Evolutionary conservation across 371 early-diverging fungal genomes (phyloP).

Genomic region (Zopfochytrium polystomum): DNA sequence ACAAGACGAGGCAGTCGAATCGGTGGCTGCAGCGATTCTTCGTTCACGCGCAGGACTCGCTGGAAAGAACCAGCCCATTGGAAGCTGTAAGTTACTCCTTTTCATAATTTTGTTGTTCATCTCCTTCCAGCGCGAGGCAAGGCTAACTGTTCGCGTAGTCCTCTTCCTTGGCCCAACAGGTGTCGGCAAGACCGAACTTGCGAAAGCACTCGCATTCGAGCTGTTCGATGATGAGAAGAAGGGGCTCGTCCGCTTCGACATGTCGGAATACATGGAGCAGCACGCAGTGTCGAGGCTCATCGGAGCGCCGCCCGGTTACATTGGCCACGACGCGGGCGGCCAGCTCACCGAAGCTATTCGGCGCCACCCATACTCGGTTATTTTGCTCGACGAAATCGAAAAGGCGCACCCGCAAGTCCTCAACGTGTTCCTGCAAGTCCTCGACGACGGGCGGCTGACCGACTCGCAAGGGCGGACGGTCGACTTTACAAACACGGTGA

Average conservation of each 20-base stretch:
- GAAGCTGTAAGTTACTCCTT: constrained; percentile 30
- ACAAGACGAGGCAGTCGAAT: constrained; percentile 71
- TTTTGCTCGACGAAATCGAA: constrained; percentile 83
- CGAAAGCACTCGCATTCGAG: constrained; percentile 72
- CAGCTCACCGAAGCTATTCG: constrained; percentile 76
- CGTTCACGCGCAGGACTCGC: constrained; percentile 71
- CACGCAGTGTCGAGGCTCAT: constrained; percentile 72
- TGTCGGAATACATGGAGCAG: constrained; percentile 80
- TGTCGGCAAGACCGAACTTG: constrained; percentile 82
- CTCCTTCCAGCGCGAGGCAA: too few species aligned
- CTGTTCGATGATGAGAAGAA: constrained; percentile 81
- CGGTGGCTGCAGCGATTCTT: constrained; percentile 69
- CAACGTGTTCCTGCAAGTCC: constrained; percentile 75
- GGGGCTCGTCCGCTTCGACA: constrained; percentile 74
- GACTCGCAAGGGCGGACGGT: constrained; percentile 76
- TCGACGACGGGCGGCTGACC: constrained; percentile 82
- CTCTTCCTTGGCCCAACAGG: constrained; percentile 86
- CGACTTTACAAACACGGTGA: constrained; percentile 76
- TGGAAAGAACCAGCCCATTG: constrained; percentile 64
- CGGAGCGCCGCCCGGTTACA: constrained; percentile 78
- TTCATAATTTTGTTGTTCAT: not conserved
- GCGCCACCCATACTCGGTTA: constrained; percentile 72
- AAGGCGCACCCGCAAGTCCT: constrained; percentile 79
- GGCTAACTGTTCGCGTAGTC: too few species aligned
- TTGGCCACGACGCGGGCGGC: constrained; percentile 80